A percentile compares a stretch with the other conserved stretches of the same genome.
These are phyloP conservation scores for Oryza glaberrima DNA, from an alignment of 176 grass and related monocot genomes.

Conservation along the genomic window DNA sequence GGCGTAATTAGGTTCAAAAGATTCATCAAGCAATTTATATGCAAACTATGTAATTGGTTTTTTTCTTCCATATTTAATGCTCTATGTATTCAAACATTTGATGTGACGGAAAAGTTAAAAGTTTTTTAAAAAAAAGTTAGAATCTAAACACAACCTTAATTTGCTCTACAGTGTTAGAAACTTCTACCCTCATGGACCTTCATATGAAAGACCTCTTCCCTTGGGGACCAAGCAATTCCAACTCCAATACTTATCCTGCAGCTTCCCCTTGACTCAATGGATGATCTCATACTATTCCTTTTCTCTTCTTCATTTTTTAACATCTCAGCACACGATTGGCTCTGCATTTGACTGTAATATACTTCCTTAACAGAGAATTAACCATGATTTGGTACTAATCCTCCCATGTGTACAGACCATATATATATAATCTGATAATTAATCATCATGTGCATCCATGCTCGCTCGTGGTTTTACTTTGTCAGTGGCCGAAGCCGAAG, in stretches of 20 bases:
- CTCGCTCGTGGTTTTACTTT: not conserved
- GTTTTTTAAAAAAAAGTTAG: too few species aligned
- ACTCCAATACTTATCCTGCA: not conserved
- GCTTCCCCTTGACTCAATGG: not conserved
- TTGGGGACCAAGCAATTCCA: slow-evolving; percentile 24
- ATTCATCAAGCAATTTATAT: too few species aligned
- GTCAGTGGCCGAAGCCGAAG: not conserved
- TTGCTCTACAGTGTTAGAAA: not conserved
- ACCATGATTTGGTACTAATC: not conserved
- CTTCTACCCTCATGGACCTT: not conserved
- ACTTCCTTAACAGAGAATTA: slow-evolving; percentile 18
- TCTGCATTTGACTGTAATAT: not conserved
- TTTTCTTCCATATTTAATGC: too few species aligned
- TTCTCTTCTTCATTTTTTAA: not conserved
- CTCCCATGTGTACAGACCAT: not conserved
- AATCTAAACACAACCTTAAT: not conserved
- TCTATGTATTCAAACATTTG: too few species aligned
- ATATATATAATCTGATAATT: too few species aligned
- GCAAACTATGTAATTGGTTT: too few species aligned
- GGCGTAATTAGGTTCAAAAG: too few species aligned
- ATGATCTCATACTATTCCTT: slow-evolving; percentile 7
- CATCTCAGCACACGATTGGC: not conserved
- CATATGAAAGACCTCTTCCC: slow-evolving; percentile 18
- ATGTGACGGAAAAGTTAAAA: too few species aligned
- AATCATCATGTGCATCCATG: not conserved